Evolutionary conservation across 768 basidiomycete genomes (phyloP).

Genomic region (Pleurotus giganteus): DNA sequence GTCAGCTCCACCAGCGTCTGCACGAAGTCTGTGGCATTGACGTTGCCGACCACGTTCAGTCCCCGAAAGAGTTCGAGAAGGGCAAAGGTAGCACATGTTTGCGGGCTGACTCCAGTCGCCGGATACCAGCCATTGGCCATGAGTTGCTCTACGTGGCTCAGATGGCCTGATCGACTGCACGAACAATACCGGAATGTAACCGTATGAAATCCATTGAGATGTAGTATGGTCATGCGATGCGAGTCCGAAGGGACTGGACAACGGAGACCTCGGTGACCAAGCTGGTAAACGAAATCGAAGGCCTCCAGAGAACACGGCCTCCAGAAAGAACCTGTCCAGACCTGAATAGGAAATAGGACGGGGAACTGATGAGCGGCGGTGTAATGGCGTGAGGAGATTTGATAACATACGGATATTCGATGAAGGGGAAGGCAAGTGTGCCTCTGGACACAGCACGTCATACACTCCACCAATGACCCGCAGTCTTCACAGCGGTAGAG

Average conservation of each 20-base stretch:
- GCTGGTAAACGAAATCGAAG: not conserved
- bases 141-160: conserved; percentile 5
- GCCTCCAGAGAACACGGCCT: not conserved
- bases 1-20: conserved; percentile 6
- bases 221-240: conserved; percentile 11
- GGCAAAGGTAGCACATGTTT: conserved; percentile 11
- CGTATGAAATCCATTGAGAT: conserved; percentile 3
- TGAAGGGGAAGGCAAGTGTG: not conserved
- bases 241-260: not conserved
- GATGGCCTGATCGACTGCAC: not conserved
- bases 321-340: not conserved
- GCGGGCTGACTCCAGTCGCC: conserved; percentile 10
- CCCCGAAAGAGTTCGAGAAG: conserved; percentile 12
- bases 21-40: conserved; percentile 17
- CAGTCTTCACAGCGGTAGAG: not conserved
- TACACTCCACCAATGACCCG: not conserved
- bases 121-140: conserved; percentile 15
- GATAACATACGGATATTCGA: not conserved
- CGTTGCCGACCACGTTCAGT: conserved; percentile 15
- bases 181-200: conserved; percentile 8
- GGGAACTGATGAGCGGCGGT: not conserved
- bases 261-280: not conserved
- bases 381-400: not conserved
- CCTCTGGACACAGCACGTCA: not conserved
- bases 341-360: no score